Percentiles rank a stretch among this genome's conserved stretches.
Evolutionary conservation across 2,329 filamentous ascomycete genomes (phyloP).

Genomic region (Fusarium miscanthi): DNA sequence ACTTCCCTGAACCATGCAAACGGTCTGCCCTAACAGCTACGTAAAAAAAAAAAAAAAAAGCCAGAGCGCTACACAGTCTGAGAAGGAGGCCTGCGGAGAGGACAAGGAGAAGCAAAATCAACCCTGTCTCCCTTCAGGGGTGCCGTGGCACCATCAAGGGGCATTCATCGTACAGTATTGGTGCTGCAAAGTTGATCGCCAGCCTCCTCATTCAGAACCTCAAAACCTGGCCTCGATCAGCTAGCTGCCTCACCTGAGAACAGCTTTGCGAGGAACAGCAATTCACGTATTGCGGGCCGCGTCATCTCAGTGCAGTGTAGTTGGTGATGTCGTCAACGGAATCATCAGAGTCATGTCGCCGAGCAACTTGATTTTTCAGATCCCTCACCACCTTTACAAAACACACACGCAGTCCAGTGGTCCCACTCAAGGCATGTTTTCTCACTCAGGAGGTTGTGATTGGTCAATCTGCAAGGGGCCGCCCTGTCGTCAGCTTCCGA

Average conservation of each 20-base stretch:
- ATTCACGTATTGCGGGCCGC: slow-evolving; percentile 8
- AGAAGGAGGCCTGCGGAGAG: slow-evolving; percentile 20
- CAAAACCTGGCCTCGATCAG: slow-evolving; percentile 5
- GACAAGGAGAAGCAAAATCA: slow-evolving; percentile 18
- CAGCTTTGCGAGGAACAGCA: background rate
- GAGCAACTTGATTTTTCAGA: slow-evolving; percentile 14
- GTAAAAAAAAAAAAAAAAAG: slow-evolving; percentile 16
- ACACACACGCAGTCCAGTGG: slow-evolving; percentile 9
- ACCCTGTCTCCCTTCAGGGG: slow-evolving; percentile 29
- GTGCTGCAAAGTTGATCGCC: slow-evolving; percentile 17
- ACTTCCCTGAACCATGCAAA: slow-evolving; percentile 30
- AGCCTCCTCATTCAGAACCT: slow-evolving; percentile 3
- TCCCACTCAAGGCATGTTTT: slow-evolving; percentile 30
- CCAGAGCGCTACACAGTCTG: slow-evolving; percentile 17
- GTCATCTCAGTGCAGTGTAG: slow-evolving; percentile 3
- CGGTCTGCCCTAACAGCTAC: slow-evolving; percentile 28
- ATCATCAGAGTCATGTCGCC: slow-evolving; percentile 13
- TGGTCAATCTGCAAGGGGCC: slow-evolving; percentile 42
- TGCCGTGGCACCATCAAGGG: slow-evolving; percentile 38
- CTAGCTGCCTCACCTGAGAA: background rate
- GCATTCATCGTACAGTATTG: slow-evolving; percentile 20
- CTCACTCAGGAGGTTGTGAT: slow-evolving; percentile 31
- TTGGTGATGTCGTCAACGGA: background rate
- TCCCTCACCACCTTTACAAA: background rate
- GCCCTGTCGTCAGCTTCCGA: slow-evolving; percentile 38